A percentile compares a stretch with the other conserved stretches of the same genome.
Evolutionary conservation across 176 grass and related monocot species (phyloP).

Genomic region (Aegilops bicornis): DNA sequence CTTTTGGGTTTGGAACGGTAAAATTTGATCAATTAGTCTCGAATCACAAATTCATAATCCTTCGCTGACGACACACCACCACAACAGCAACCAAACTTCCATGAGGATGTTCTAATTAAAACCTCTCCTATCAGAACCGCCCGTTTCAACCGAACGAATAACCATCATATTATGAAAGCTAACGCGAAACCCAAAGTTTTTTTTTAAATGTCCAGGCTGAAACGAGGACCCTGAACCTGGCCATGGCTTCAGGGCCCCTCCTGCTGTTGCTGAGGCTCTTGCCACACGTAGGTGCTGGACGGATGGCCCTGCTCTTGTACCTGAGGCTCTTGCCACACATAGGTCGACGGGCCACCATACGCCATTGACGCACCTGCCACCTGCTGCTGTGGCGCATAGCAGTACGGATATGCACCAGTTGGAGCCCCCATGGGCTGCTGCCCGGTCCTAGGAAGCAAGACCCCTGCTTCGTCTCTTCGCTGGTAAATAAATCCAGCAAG

Average conservation of each 20-base stretch:
- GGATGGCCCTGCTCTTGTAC: not conserved
- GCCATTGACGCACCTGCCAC: slow-evolving; percentile 26
- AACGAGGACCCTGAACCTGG: not conserved
- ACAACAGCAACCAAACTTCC: no score
- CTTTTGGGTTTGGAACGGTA: not conserved
- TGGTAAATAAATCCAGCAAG: slow-evolving; percentile 57
- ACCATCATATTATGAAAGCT: not conserved
- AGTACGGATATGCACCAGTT: slow-evolving; percentile 35
- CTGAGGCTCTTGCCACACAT: not conserved
- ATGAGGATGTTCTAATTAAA: no score
- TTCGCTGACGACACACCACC: no score
- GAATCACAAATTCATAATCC: not conserved
- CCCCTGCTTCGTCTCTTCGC: slow-evolving; percentile 47
- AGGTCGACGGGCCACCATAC: slow-evolving; percentile 30
- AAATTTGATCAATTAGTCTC: no score
- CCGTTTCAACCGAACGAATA: not conserved
- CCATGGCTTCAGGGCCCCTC: no score
- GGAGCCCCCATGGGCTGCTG: slow-evolving; percentile 31
- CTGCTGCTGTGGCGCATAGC: slow-evolving; percentile 32
- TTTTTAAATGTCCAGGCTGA: slow-evolving; percentile 1
- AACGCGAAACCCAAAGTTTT: not conserved
- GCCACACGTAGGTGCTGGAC: not conserved
- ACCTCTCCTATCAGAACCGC: no score
- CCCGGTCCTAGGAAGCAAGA: slow-evolving; percentile 34
- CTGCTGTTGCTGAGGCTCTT: not conserved